Percentiles rank a stretch among this genome's conserved stretches.
These are phyloP conservation scores for Pterocarpus macrocarpus DNA, from an alignment of 306 rosid species.

Conservation along the genomic window DNA sequence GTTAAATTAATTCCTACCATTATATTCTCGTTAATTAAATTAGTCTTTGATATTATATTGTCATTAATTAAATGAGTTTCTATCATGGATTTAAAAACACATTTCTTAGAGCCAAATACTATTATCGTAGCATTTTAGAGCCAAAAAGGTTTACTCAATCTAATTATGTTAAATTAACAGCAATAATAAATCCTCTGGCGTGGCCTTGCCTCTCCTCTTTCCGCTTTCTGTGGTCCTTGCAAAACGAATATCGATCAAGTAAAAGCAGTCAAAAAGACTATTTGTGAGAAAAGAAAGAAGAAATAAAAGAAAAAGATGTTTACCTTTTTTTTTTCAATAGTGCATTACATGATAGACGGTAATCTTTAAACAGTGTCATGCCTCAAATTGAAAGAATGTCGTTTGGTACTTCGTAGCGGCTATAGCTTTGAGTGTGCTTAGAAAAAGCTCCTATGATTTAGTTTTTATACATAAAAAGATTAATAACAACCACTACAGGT, in stretches of 20 bases:
- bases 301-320: neutral
- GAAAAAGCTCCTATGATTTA: neutral
- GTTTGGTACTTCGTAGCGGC: neutral
- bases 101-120: too few relatives aligned
- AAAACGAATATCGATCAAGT: neutral
- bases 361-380: neutral
- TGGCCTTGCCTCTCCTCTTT: neutral
- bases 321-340: neutral
- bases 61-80: too few relatives aligned
- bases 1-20: too few relatives aligned
- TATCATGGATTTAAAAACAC: too few relatives aligned
- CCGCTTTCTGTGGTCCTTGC: conserved; percentile 26
- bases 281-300: too few relatives aligned
- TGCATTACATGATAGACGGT: conserved; percentile 27
- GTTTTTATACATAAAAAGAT: neutral
- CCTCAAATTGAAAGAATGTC: neutral
- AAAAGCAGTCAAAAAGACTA: conserved; percentile 1
- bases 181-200: neutral
- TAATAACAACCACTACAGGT: neutral
- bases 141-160: too few relatives aligned
- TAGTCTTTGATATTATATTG: too few relatives aligned
- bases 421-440: neutral
- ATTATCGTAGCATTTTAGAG: too few relatives aligned
- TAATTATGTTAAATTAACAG: neutral
- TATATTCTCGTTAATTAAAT: too few relatives aligned